These are phyloP conservation scores for Aspergillus neoniger DNA, from an alignment of 2,329 filamentous ascomycete species.

Conservation along the genomic window DNA sequence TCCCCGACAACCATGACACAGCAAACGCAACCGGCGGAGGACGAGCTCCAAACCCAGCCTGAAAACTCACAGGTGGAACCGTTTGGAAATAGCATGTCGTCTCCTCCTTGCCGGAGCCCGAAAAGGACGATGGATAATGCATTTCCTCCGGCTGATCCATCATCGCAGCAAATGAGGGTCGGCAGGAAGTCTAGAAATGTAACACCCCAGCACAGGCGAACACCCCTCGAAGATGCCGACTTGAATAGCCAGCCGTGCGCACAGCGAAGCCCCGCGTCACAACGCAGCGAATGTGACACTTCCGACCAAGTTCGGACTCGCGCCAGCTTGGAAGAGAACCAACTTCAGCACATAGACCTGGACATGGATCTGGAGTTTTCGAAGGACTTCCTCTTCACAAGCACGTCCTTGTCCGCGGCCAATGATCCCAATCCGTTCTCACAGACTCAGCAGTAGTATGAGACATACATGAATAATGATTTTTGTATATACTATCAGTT, in stretches of 20 bases:
- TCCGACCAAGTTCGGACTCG: slow-evolving; percentile 15
- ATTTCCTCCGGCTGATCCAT: slow-evolving; percentile 18
- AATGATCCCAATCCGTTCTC: slow-evolving; percentile 17
- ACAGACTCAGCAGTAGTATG: neutral
- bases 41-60: slow-evolving; percentile 21
- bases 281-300: slow-evolving; percentile 13
- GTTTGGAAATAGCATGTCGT: slow-evolving; percentile 24
- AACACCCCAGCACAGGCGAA: slow-evolving; percentile 19
- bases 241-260: slow-evolving; percentile 30
- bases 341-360: slow-evolving; percentile 32
- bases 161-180: slow-evolving; percentile 8
- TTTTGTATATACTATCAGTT: neutral
- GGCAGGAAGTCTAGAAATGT: slow-evolving; percentile 13
- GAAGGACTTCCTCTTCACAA: slow-evolving; percentile 39
- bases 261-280: slow-evolving; percentile 16
- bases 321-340: slow-evolving; percentile 22
- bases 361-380: slow-evolving; percentile 40
- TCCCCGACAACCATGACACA: slow-evolving; percentile 14
- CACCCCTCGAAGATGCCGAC: slow-evolving; percentile 28
- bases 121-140: slow-evolving; percentile 32
- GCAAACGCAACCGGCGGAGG: slow-evolving; percentile 21
- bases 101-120: slow-evolving; percentile 25
- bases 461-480: neutral
- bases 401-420: slow-evolving; percentile 31
- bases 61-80: slow-evolving; percentile 21